These are phyloP conservation scores for Sarocladiaceae sp. DNA, from an alignment of 2,329 filamentous ascomycete species.

Conservation along the genomic window DNA sequence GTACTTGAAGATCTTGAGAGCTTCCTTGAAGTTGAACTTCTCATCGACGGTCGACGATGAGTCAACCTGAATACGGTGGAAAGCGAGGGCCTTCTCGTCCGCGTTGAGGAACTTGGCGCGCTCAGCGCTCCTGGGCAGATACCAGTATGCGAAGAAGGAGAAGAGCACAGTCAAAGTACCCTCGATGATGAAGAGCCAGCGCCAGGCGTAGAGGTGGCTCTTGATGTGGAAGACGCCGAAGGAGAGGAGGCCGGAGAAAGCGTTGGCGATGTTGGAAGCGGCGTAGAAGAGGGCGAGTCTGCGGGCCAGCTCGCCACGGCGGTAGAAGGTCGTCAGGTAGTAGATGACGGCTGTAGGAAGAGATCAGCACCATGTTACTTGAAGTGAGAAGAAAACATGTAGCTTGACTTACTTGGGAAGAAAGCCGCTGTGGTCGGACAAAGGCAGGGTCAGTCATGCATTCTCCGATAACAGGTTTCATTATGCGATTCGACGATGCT, in stretches of 20 bases:
- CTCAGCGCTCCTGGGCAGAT: slow-evolving; percentile 58
- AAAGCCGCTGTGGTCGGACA: too few relatives aligned
- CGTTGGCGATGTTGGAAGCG: slow-evolving; percentile 64
- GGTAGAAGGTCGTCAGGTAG: slow-evolving; percentile 46
- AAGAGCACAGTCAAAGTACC: slow-evolving; percentile 52
- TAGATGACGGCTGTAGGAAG: slow-evolving; percentile 45
- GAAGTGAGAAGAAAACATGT: too few relatives aligned
- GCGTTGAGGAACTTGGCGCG: slow-evolving; percentile 59
- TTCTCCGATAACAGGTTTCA: too few relatives aligned
- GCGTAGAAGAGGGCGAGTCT: slow-evolving; percentile 64
- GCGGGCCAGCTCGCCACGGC: slow-evolving; percentile 38
- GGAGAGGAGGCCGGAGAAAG: slow-evolving; percentile 38
- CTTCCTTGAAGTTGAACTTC: slow-evolving; percentile 43
- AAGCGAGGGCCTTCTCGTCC: slow-evolving; percentile 62
- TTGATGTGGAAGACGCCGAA: slow-evolving; percentile 44
- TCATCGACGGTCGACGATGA: slow-evolving; percentile 57
- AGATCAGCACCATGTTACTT: too few relatives aligned
- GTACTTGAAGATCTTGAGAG: slow-evolving; percentile 44
- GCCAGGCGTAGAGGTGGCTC: slow-evolving; percentile 34
- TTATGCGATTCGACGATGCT: too few relatives aligned
- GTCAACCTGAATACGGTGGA: slow-evolving; percentile 69
- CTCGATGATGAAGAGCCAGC: slow-evolving; percentile 49
- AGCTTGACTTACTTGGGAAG: slow-evolving; percentile 35
- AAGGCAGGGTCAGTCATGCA: too few relatives aligned
- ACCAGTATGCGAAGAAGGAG: slow-evolving; percentile 60